phyloP scores from a whole-genome alignment of 192 early-diverging fungal genomes.

The Coemansia asiatica region DNA sequence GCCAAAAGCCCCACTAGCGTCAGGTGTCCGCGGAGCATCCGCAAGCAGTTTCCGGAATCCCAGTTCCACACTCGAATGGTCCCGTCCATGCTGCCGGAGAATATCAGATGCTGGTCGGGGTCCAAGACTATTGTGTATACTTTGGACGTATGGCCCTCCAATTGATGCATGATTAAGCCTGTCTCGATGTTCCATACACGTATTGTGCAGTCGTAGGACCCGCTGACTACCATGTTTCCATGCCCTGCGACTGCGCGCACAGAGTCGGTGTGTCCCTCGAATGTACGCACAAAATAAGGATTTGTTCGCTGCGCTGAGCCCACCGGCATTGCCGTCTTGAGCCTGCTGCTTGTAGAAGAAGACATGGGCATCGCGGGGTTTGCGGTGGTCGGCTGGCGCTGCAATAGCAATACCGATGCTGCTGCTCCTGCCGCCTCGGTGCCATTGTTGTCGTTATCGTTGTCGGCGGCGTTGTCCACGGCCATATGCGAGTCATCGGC shows the following conservation, averaged over 20 bases:
- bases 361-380: too few species aligned
- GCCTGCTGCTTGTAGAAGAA: background rate
- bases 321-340: background rate
- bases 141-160: constrained; percentile 87
- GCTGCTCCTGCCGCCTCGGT: background rate
- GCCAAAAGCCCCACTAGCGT: constrained; percentile 94
- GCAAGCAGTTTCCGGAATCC: constrained; percentile 73
- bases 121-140: constrained; percentile 95
- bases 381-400: background rate
- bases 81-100: constrained; percentile 93
- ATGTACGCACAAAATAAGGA: constrained; percentile 79
- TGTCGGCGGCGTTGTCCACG: constrained; percentile 2
- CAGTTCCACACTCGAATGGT: constrained; percentile 92
- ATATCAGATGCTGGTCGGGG: constrained; percentile 77
- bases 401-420: background rate
- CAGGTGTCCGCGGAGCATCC: constrained; percentile 83
- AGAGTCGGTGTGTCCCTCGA: constrained; percentile 85
- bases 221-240: constrained; percentile 84
- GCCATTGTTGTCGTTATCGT: background rate
- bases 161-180: constrained; percentile 66
- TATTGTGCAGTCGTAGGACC: constrained; percentile 89
- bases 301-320: constrained; percentile 40
- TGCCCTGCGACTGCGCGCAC: constrained; percentile 92
- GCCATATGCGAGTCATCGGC: constrained; percentile 6
- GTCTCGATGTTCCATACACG: constrained; percentile 86